phyloP scores from a whole-genome alignment of 441 rosid genomes.

The Gossypium davidsonii region DNA sequence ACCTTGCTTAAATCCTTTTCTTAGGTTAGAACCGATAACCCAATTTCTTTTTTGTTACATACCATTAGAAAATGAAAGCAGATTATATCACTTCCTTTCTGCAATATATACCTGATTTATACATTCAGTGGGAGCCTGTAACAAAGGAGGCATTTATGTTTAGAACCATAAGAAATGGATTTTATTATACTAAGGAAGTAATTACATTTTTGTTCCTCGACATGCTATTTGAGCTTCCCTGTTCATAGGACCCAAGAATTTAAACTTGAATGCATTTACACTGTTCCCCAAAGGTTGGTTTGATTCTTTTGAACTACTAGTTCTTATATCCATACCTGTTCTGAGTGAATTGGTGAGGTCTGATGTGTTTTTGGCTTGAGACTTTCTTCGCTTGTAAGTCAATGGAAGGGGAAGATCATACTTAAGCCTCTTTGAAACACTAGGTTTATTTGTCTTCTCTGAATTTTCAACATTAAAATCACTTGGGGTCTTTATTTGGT shows the following conservation, averaged over 20 bases:
- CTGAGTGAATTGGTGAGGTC: conserved; percentile 22
- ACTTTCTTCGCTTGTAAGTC: conserved; percentile 59
- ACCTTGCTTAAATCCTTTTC: too few relatives aligned
- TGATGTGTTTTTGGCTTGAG: conserved; percentile 26
- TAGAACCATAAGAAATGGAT: conserved; percentile 8
- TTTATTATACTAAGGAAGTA: conserved; percentile 8
- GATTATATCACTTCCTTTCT: conserved; percentile 5
- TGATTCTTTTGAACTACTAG: conserved; percentile 19
- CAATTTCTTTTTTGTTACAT: too few relatives aligned
- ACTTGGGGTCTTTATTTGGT: conserved; percentile 21
- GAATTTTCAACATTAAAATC: conserved; percentile 21
- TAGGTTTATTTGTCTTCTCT: conserved; percentile 20
- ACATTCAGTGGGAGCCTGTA: conserved; percentile 14
- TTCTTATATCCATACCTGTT: conserved; percentile 19
- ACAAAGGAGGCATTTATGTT: conserved; percentile 9
- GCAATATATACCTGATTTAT: conserved; percentile 23
- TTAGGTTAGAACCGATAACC: too few relatives aligned
- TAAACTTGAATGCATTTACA: conserved; percentile 24
- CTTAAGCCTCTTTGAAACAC: conserved; percentile 20
- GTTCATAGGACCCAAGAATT: conserved; percentile 19
- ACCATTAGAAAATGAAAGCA: too few relatives aligned
- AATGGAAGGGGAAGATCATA: conserved; percentile 33
- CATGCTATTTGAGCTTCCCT: conserved; percentile 13
- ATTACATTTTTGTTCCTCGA: conserved; percentile 12
- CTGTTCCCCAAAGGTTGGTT: conserved; percentile 20